A percentile compares a stretch with the other conserved stretches of the same genome.
These are phyloP conservation scores for Talaromyces ruber DNA, from an alignment of 495 filamentous ascomycete species.

Conservation along the genomic window DNA sequence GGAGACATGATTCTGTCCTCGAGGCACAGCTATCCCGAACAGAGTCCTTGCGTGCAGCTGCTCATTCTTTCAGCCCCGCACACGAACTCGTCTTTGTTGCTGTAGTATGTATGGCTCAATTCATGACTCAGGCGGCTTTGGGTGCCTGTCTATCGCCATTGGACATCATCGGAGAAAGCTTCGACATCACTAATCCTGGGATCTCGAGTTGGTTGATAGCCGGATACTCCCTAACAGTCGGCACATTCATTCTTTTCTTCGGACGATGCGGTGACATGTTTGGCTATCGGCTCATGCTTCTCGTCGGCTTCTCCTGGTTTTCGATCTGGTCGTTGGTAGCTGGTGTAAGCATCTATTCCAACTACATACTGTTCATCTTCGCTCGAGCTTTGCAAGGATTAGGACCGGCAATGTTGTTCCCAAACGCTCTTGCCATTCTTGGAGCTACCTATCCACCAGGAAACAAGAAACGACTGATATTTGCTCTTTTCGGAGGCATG, in stretches of 20 bases:
- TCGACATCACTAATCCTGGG: slow-evolving; percentile 29
- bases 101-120: slow-evolving; percentile 38
- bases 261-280: slow-evolving; percentile 57
- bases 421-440: slow-evolving; percentile 41
- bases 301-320: slow-evolving; percentile 55
- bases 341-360: slow-evolving; percentile 36
- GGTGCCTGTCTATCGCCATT: slow-evolving; percentile 31
- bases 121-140: slow-evolving; percentile 38
- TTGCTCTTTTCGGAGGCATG: slow-evolving; percentile 51
- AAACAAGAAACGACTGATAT: slow-evolving; percentile 49
- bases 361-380: slow-evolving; percentile 31
- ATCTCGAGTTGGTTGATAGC: slow-evolving; percentile 40
- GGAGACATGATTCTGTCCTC: not conserved
- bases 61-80: slow-evolving; percentile 3
- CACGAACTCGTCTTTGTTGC: slow-evolving; percentile 34
- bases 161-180: slow-evolving; percentile 35
- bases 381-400: slow-evolving; percentile 43
- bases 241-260: slow-evolving; percentile 56
- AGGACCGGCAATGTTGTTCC: slow-evolving; percentile 42
- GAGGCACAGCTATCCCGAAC: not conserved
- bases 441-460: slow-evolving; percentile 34
- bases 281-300: slow-evolving; percentile 54
- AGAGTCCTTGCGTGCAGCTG: not conserved
- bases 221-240: slow-evolving; percentile 48
- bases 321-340: slow-evolving; percentile 50